Evolutionary conservation across 2,329 filamentous ascomycete species (phyloP).

Genomic region (Fusarium siculi): DNA sequence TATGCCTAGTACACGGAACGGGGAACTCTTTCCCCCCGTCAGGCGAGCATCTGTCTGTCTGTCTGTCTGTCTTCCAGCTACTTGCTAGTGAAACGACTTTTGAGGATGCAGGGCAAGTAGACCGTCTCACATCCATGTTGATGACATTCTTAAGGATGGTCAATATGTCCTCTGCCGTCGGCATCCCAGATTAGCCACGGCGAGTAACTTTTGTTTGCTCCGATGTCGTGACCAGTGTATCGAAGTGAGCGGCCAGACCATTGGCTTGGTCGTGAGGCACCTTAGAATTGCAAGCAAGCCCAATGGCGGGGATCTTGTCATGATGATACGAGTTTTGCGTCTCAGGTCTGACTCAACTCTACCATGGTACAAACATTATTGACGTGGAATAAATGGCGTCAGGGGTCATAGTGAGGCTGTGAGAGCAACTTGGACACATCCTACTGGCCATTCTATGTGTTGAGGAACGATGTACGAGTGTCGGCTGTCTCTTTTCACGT

Average conservation of each 20-base stretch:
- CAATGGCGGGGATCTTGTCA: not conserved
- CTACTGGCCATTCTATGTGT: not conserved
- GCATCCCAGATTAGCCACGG: constrained; percentile 4
- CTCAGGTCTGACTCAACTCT: not conserved
- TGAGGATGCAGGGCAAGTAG: constrained; percentile 15
- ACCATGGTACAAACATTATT: not conserved
- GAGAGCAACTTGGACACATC: not conserved
- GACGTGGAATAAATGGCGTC: not conserved
- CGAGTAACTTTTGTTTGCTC: not conserved
- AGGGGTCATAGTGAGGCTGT: not conserved
- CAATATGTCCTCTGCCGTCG: constrained; percentile 7
- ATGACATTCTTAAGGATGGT: not conserved
- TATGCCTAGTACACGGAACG: constrained; percentile 22
- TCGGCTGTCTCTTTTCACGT: not conserved
- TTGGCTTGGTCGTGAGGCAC: not conserved
- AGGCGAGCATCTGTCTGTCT: constrained; percentile 11
- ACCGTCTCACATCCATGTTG: not conserved
- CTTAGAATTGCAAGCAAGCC: not conserved
- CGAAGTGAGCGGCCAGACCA: not conserved
- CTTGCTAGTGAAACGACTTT: not conserved
- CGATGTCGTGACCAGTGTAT: not conserved
- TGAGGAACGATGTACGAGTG: not conserved
- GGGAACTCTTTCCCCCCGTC: constrained; percentile 10
- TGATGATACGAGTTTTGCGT: not conserved
- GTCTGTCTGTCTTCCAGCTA: not conserved